Conservation (phyloP, 106 monocot species). For the Phalaenopsis equestris region DNA sequence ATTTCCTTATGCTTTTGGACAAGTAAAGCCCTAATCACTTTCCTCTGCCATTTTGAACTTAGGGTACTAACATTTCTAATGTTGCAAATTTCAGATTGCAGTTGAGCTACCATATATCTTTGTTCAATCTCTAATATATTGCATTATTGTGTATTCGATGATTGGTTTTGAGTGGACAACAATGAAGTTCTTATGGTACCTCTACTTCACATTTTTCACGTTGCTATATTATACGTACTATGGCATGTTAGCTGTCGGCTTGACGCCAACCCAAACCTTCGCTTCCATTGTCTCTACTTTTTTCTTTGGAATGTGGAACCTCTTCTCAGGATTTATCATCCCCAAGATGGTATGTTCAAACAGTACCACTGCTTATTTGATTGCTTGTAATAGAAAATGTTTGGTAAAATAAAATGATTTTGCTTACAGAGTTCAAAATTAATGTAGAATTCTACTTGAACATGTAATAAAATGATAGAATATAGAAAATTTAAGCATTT, state of each 20-base stretch:
- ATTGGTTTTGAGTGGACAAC: slow-evolving; percentile 52
- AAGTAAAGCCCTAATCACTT: slow-evolving; percentile 18
- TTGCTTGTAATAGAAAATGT: too few relatives aligned
- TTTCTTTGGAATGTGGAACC: slow-evolving; percentile 42
- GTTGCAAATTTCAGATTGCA: slow-evolving; percentile 25
- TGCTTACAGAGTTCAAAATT: too few relatives aligned
- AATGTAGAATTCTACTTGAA: too few relatives aligned
- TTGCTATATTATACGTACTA: slow-evolving; percentile 63
- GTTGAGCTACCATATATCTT: slow-evolving; percentile 55
- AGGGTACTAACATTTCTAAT: background rate
- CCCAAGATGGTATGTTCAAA: slow-evolving; percentile 27
- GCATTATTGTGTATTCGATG: slow-evolving; percentile 48
- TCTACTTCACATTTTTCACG: slow-evolving; percentile 31
- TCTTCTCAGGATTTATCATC: slow-evolving; percentile 40
- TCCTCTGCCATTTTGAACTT: background rate
- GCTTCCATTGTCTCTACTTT: slow-evolving; percentile 34
- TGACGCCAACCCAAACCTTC: slow-evolving; percentile 35
- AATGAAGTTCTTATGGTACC: slow-evolving; percentile 37
- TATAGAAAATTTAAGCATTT: too few relatives aligned
- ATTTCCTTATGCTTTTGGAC: slow-evolving; percentile 60
- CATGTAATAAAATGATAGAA: too few relatives aligned
- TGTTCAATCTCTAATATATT: slow-evolving; percentile 23
- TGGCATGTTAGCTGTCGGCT: slow-evolving; percentile 41
- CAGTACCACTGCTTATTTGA: too few relatives aligned
- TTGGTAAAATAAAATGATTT: too few relatives aligned